Percentiles rank a stretch among this genome's conserved stretches.
phyloP scores from a whole-genome alignment of 2,329 filamentous ascomycete species.

The Fusarium sp. region DNA sequence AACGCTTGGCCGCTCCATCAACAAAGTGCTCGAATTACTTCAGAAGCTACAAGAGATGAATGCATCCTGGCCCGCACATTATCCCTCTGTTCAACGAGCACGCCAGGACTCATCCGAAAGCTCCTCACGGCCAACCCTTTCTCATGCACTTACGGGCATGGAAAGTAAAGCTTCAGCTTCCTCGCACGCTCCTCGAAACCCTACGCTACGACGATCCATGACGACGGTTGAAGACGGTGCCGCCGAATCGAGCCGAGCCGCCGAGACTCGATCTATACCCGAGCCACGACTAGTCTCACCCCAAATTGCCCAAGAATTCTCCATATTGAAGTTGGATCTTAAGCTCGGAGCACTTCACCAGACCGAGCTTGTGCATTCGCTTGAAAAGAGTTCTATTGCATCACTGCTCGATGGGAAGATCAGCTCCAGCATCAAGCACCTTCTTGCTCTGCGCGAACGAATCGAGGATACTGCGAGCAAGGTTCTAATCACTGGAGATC shows the following conservation, averaged over 20 bases:
- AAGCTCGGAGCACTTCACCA: conserved; percentile 90
- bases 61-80: conserved; percentile 91
- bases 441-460: conserved; percentile 86
- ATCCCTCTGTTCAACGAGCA: conserved; percentile 82
- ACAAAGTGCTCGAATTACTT: conserved; percentile 84
- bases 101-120: conserved; percentile 59
- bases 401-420: conserved; percentile 94
- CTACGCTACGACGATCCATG: conserved; percentile 73
- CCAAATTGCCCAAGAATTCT: conserved; percentile 95
- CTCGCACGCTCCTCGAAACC: conserved; percentile 56
- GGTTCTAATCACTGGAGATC: conserved; percentile 92
- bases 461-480: conserved; percentile 99
- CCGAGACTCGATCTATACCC: conserved; percentile 69
- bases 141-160: conserved; percentile 72
- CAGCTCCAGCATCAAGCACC: conserved; percentile 90
- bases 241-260: conserved; percentile 79
- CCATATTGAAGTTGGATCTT: conserved; percentile 92
- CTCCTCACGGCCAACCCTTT: conserved; percentile 70
- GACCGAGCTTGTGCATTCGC: conserved; percentile 89
- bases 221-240: conserved; percentile 71
- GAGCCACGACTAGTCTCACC: conserved; percentile 90
- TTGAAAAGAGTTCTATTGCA: conserved; percentile 92
- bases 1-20: conserved; percentile 88
- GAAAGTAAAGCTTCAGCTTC: conserved; percentile 60
- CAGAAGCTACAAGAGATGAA: conserved; percentile 91